Evolutionary conservation across 2,329 filamentous ascomycete species (phyloP), one percentile per base, ranked within the genome.

Genomic region (Trichoderma afroharzianum): DNA sequence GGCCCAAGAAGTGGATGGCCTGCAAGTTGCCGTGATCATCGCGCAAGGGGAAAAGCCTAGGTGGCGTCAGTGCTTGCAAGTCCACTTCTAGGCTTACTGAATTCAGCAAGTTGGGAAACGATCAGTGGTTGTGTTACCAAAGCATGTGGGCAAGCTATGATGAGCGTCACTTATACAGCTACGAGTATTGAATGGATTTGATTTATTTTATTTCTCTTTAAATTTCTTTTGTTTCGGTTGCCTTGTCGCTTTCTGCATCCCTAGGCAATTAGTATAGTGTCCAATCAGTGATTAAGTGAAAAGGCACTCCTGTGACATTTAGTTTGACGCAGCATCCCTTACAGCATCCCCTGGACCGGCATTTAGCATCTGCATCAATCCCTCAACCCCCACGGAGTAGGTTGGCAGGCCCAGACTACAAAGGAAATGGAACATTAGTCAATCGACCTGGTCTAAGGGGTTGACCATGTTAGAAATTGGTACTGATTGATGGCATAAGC

Each of bases 1-100:
- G 55, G 64, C 64, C 55, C 64, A 59, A 59, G 55, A 68, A 68
- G 64, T 59, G 53, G 64, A 61, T 68, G 55, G 28, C 64, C 64
- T 68, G 64, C 64, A 68, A 32, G 26, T 30, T 68, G 36, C 64
- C 64, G 33, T 26, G 64, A 68, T 68, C 55, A 61, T 68, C 64
- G 64, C 64, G 32, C 64, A 68, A 68, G 64, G 55, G 39, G 21
- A 50, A n/a, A 39, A 15, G 14, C 33, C 64, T 24, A 32, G 24
- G 33, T 68, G 53, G 53, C 64, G 64, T 68, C 64, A 68, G 24
- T 30, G 50, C 24, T 32, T 58, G 28, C 21, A 68, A 24, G 55
- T 68, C 64, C 64, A 47, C 64, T 61, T 68, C 1, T 30, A 8
- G 26, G 62, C 62, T 63, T 63, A 63, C 62, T 50, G 30, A 5